phyloP scores from a whole-genome alignment of 2,329 filamentous ascomycete species.

The Sarocladium oryzae region DNA sequence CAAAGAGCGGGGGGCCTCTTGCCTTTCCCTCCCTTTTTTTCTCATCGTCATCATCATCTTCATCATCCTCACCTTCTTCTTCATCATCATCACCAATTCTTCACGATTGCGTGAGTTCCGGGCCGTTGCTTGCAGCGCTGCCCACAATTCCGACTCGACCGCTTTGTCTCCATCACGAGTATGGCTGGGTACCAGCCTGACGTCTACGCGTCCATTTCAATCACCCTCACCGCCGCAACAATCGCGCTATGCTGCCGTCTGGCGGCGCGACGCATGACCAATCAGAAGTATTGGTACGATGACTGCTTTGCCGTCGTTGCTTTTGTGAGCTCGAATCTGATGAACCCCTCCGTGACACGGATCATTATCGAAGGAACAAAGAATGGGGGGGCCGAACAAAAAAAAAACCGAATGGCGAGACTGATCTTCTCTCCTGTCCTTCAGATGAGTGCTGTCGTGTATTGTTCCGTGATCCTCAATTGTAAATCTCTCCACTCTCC shows the following conservation, averaged over 20 bases:
- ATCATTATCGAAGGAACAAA: too few species aligned
- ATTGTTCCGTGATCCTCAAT: not conserved
- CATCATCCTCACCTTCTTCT: too few species aligned
- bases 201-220: not conserved
- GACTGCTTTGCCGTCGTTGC: constrained; percentile 1
- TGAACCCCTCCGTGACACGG: too few species aligned
- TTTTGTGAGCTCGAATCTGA: too few species aligned
- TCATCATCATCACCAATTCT: too few species aligned
- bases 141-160: not conserved
- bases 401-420: too few species aligned
- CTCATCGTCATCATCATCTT: too few species aligned
- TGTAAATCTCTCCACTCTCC: not conserved
- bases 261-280: constrained; percentile 3
- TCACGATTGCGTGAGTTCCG: too few species aligned
- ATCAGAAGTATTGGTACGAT: constrained; percentile 1
- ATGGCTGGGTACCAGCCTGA: constrained; percentile 4
- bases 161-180: not conserved
- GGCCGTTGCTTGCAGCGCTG: not conserved
- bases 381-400: too few species aligned
- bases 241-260: not conserved
- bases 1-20: too few species aligned
- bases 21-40: too few species aligned
- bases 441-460: not conserved
- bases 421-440: too few species aligned
- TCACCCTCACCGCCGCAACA: not conserved